These are phyloP conservation scores for Colletotrichum tropicicola DNA, from an alignment of 2,329 filamentous ascomycete species.

Conservation along the genomic window DNA sequence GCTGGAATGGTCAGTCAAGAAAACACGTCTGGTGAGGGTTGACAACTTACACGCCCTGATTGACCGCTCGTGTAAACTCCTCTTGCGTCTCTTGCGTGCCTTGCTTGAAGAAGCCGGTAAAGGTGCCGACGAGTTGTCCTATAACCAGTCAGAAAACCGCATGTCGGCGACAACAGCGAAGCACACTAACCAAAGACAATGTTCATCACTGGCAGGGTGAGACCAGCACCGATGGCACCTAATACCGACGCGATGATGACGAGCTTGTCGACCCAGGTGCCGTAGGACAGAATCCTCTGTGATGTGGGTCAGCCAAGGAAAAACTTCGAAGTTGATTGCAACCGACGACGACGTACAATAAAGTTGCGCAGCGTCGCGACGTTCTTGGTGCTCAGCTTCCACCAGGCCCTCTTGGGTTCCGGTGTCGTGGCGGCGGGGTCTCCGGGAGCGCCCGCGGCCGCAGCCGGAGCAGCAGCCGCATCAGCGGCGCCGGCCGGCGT, in stretches of 20 bases:
- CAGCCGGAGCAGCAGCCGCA: constrained; percentile 14
- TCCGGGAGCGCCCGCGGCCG: background rate
- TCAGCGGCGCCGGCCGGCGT: constrained; percentile 25
- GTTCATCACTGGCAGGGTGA: constrained; percentile 43
- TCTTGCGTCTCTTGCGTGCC: constrained; percentile 25
- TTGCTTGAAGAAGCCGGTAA: constrained; percentile 36
- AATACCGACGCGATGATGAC: constrained; percentile 19
- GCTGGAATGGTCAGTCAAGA: constrained; percentile 22
- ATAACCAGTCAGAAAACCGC: background rate
- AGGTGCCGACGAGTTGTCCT: constrained; percentile 40
- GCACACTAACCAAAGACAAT: constrained; percentile 43
- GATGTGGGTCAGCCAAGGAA: background rate
- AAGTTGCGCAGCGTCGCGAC: constrained; percentile 25
- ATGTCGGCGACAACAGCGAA: background rate
- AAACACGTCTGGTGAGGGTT: background rate
- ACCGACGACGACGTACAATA: constrained; percentile 26
- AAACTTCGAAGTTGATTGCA: no score
- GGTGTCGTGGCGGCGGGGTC: background rate
- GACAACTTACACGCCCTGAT: constrained; percentile 32
- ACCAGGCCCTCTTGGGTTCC: constrained; percentile 18
- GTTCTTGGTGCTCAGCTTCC: constrained; percentile 24
- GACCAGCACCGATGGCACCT: constrained; percentile 24
- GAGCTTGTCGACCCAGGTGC: constrained; percentile 18
- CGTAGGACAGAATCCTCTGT: constrained; percentile 22
- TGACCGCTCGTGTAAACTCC: constrained; percentile 24